Conservation (phyloP, 2,329 filamentous ascomycete species). For the Diaporthe sp. region DNA sequence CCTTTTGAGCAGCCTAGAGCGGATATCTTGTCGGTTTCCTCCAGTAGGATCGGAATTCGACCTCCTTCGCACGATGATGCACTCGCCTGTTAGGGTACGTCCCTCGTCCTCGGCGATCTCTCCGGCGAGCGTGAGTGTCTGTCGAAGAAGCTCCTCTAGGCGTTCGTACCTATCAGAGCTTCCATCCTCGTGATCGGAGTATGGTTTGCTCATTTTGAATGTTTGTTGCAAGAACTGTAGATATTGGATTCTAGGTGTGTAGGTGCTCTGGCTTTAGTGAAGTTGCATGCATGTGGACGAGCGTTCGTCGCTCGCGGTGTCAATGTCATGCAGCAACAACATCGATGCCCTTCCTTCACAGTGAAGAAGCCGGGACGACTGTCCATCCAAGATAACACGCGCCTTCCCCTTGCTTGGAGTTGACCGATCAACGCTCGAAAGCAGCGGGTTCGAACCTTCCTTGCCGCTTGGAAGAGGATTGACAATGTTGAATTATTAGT, state of each 20-base stretch:
- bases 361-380: neutral
- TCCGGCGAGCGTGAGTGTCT: constrained; percentile 33
- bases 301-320: neutral
- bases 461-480: neutral
- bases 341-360: no score
- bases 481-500: neutral
- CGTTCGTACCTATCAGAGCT: constrained; percentile 4
- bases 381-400: neutral
- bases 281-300: neutral
- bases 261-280: neutral
- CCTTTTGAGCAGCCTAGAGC: neutral
- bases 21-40: neutral
- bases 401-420: neutral
- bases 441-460: neutral
- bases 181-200: neutral
- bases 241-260: neutral
- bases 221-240: neutral
- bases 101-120: constrained; percentile 26
- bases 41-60: neutral
- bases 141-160: constrained; percentile 32
- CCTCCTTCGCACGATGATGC: constrained; percentile 24
- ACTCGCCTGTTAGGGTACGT: neutral
- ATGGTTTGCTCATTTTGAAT: neutral
- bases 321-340: neutral
- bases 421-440: no score